Evolutionary conservation across 2,329 filamentous ascomycete species (phyloP).

Genomic region (Nemania abortiva): DNA sequence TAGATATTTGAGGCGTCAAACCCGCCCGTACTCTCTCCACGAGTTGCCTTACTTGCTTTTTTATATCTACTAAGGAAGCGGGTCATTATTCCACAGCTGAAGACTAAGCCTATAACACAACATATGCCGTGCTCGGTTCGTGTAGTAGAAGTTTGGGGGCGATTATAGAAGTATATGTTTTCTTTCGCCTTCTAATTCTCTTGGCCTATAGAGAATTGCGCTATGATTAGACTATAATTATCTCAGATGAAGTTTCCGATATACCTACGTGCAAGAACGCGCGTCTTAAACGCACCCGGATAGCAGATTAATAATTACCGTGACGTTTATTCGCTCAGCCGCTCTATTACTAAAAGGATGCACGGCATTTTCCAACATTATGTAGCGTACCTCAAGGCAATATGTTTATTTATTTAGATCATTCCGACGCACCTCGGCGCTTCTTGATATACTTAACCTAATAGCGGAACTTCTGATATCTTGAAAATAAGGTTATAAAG

Average conservation of each 20-base stretch:
- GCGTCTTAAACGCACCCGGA: conserved; percentile 3
- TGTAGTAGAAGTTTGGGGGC: conserved; percentile 4
- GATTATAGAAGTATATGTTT: conserved; percentile 4
- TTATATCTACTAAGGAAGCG: conserved; percentile 7
- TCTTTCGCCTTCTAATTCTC: conserved; percentile 1
- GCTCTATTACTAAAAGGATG: background rate
- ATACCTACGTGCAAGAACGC: conserved; percentile 11
- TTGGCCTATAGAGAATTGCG: background rate
- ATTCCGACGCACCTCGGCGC: background rate
- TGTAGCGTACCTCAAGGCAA: background rate
- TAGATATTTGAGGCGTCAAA: background rate
- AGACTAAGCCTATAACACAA: conserved; percentile 1
- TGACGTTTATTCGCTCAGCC: conserved; percentile 2
- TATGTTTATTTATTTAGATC: background rate
- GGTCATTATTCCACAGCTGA: conserved; percentile 6
- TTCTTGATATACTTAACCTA: background rate
- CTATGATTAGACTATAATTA: background rate
- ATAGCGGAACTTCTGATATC: background rate
- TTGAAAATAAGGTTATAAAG: background rate
- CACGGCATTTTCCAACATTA: background rate
- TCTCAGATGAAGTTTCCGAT: background rate
- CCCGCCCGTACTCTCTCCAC: background rate
- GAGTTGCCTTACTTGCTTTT: conserved; percentile 6
- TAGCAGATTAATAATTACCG: background rate
- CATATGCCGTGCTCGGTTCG: conserved; percentile 4